These are phyloP conservation scores for Auricularia heimuer DNA, from an alignment of 768 basidiomycete species.

Conservation along the genomic window DNA sequence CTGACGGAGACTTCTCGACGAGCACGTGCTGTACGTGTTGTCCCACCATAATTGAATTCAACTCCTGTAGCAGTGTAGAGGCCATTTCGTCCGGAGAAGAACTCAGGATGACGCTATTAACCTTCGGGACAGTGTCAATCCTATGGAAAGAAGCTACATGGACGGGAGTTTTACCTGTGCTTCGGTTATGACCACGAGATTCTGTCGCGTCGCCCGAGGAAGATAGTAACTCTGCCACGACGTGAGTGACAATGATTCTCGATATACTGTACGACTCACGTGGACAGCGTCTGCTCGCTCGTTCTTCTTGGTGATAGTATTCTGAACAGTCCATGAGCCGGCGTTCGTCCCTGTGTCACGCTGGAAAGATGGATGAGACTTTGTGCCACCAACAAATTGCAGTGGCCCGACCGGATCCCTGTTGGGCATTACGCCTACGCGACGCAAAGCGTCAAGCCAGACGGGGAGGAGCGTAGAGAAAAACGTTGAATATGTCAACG, in stretches of 20 bases:
- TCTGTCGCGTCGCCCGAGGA: neutral
- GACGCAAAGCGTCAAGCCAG: neutral
- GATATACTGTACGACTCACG: neutral
- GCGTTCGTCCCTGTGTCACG: neutral
- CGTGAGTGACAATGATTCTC: neutral
- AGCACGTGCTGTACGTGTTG: constrained; percentile 27
- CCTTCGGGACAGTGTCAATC: neutral
- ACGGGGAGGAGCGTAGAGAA: neutral
- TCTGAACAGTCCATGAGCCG: neutral
- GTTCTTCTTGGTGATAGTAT: neutral
- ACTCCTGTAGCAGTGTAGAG: neutral
- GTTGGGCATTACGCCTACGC: neutral
- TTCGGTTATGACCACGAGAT: neutral
- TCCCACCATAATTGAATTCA: neutral
- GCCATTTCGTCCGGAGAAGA: neutral
- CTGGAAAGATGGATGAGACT: neutral
- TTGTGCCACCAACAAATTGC: neutral
- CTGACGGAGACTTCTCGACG: constrained; percentile 42
- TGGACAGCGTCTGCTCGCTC: neutral
- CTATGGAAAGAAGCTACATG: neutral
- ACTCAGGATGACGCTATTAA: neutral
- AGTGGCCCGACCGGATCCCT: neutral
- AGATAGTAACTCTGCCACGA: neutral
- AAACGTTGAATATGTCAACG: neutral
- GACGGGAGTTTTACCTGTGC: neutral